Conservation (phyloP, 495 filamentous ascomycete genomes). For the Penicillium soppii region DNA sequence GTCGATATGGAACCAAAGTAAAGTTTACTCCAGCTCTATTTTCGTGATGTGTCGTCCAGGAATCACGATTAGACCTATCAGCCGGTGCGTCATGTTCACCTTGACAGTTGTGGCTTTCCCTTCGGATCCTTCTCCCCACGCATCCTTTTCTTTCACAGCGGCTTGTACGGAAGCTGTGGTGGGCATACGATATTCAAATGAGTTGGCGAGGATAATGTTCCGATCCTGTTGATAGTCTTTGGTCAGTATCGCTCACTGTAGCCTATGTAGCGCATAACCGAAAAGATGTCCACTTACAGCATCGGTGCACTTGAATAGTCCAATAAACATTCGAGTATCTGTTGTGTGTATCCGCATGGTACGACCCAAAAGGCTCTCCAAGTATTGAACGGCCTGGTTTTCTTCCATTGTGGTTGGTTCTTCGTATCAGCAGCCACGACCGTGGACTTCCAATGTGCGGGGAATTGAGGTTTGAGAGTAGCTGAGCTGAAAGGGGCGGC, state of each 20-base stretch:
- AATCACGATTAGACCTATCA: slow-evolving; percentile 86
- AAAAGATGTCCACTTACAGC: slow-evolving; percentile 55
- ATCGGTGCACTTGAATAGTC: slow-evolving; percentile 92
- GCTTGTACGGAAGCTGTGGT: slow-evolving; percentile 49
- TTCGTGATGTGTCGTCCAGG: slow-evolving; percentile 81
- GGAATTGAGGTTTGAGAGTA: background rate
- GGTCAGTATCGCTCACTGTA: slow-evolving; percentile 11
- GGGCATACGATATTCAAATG: slow-evolving; percentile 83
- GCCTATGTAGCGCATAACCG: too few species aligned
- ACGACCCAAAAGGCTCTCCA: slow-evolving; percentile 49
- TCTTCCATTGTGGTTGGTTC: slow-evolving; percentile 36
- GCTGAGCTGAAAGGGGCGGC: background rate
- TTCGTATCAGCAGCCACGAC: slow-evolving; percentile 6
- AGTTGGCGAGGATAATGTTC: slow-evolving; percentile 82
- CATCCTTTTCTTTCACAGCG: slow-evolving; percentile 28
- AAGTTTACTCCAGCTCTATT: slow-evolving; percentile 79
- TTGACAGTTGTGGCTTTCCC: slow-evolving; percentile 41
- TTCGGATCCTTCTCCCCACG: slow-evolving; percentile 23
- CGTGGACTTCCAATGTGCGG: slow-evolving; percentile 25
- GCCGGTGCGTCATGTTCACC: slow-evolving; percentile 75
- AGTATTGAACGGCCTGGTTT: slow-evolving; percentile 39
- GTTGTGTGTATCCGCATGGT: slow-evolving; percentile 74
- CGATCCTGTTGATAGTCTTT: slow-evolving; percentile 51
- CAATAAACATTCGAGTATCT: slow-evolving; percentile 85
- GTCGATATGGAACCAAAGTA: slow-evolving; percentile 8